phyloP scores from a whole-genome alignment of 768 basidiomycete species.

The Saitozyma sp. region DNA sequence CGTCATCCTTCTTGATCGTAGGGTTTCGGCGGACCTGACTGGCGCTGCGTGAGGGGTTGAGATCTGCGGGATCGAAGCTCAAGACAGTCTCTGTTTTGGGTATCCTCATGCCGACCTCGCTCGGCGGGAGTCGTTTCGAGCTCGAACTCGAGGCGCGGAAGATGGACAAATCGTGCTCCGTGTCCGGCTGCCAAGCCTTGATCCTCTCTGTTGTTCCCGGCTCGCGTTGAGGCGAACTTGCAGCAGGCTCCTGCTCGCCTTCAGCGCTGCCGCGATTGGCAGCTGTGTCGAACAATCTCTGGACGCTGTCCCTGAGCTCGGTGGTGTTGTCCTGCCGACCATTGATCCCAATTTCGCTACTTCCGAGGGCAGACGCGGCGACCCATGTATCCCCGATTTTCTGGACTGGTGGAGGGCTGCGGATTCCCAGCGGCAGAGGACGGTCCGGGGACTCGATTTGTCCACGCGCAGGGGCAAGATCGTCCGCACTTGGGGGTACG shows the following conservation, averaged over 20 bases:
- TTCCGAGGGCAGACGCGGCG: constrained; percentile 30
- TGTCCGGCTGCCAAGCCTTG: constrained; percentile 31
- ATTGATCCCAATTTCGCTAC: constrained; percentile 15
- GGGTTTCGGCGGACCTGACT: constrained; percentile 41
- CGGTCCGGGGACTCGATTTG: not conserved
- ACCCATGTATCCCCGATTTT: constrained; percentile 47
- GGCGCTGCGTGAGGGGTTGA: constrained; percentile 49
- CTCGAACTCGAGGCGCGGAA: constrained; percentile 19
- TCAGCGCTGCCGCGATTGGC: not conserved
- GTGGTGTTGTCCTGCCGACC: constrained; percentile 6
- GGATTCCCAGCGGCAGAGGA: constrained; percentile 1
- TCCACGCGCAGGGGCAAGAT: too few relatives aligned
- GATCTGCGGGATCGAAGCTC: constrained; percentile 47
- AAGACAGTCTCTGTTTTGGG: constrained; percentile 26
- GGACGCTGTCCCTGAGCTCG: constrained; percentile 31
- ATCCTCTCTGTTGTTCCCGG: constrained; percentile 15
- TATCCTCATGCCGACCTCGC: constrained; percentile 5
- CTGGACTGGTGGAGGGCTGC: constrained; percentile 36
- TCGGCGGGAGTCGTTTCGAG: constrained; percentile 1
- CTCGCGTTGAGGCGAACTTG: not conserved
- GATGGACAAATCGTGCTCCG: constrained; percentile 30
- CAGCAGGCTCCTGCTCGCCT: not conserved
- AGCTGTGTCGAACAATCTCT: constrained; percentile 35
- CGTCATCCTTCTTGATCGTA: not conserved
- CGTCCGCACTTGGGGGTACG: too few relatives aligned